Base-by-base conservation (phyloP, 768 basidiomycete species). In the Lanmaoa rubissima region DNA sequence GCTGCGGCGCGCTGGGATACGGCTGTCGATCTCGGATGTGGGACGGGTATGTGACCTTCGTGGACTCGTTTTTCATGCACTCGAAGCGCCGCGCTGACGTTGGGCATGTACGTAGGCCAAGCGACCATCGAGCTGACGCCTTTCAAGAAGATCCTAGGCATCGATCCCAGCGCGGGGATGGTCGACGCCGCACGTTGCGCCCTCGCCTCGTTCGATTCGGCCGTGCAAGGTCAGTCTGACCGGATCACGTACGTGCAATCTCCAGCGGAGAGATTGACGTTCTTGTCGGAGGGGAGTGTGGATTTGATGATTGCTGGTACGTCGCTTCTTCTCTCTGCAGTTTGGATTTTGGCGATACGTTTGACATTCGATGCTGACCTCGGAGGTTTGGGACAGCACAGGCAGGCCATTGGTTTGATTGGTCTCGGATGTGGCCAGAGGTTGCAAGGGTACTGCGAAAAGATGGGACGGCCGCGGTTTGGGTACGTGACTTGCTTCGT, bases 351-450 rank as follows among this genome's bases (percentile, higher is more conserved):
- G 40, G 19, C 40, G 11, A 41, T 21, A 13, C 41, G 19, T 21
- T 31, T 6, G 44, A 24, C 34, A 16, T 35, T 3, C 5, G 34
- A 12, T 35, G 10, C 32, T 48, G 17, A 24, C 19, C 26, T 34
- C 2, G 17, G n/a, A 8, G 13, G 24, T 21, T 21, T 3, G 28
- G 28, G 49, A 36, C 31, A 90, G 90, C 88, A 1, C 92, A 92
- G 69, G 81, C 91, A 0, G 85, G 83, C 1, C 92, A 94, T 65
- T 92, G 91, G 91, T 93, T 93, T 64, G 79, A 92, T 61, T 90
- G 85, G 81, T 66, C 71, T 3, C 80, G 77, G 57, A 76, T 88
- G 16, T 93, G 90, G 88, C 79, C 79, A 9, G 88, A 92, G 69
- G 75, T 81, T 0, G 75, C 77, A 10, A 75, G 87, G 13, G 79